Evolutionary conservation across 768 basidiomycete genomes (phyloP).

Genomic region (Amylocystis lapponica): DNA sequence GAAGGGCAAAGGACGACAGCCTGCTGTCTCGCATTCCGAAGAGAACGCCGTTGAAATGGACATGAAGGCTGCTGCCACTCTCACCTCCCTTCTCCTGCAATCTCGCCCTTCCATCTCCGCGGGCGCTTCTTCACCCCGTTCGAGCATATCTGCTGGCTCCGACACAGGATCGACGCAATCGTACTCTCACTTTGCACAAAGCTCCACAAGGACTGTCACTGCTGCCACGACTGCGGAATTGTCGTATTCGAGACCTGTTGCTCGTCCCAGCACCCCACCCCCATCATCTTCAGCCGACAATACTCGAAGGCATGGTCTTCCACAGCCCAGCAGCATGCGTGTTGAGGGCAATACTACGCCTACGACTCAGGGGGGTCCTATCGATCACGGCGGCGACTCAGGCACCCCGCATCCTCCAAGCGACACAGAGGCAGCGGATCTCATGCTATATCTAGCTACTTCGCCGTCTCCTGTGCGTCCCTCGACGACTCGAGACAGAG

Average conservation of each 20-base stretch:
- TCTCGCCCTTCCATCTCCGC: slow-evolving; percentile 53
- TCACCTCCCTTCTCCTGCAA: slow-evolving; percentile 66
- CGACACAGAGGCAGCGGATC: slow-evolving; percentile 80
- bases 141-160: slow-evolving; percentile 63
- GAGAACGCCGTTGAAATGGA: slow-evolving; percentile 36
- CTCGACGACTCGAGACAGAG: slow-evolving; percentile 35
- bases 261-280: slow-evolving; percentile 32
- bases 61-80: slow-evolving; percentile 78
- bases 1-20: slow-evolving; percentile 13
- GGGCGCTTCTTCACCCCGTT: slow-evolving; percentile 63
- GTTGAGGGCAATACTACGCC: slow-evolving; percentile 15
- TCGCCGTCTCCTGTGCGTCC: slow-evolving; percentile 75
- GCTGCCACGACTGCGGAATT: slow-evolving; percentile 34
- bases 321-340: slow-evolving; percentile 11
- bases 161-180: slow-evolving; percentile 60
- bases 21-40: slow-evolving; percentile 7
- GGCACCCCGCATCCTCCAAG: slow-evolving; percentile 46
- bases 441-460: slow-evolving; percentile 81
- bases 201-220: slow-evolving; percentile 49
- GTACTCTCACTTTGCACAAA: slow-evolving; percentile 60
- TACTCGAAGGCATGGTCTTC: slow-evolving; percentile 2
- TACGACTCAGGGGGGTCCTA: slow-evolving; percentile 12
- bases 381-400: slow-evolving; percentile 8
- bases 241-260: slow-evolving; percentile 35
- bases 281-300: slow-evolving; percentile 18